A percentile compares a stretch with the other conserved stretches of the same genome.
Evolutionary conservation across 345 rosid genomes (phyloP).

Genomic region (Cardamine occulta): DNA sequence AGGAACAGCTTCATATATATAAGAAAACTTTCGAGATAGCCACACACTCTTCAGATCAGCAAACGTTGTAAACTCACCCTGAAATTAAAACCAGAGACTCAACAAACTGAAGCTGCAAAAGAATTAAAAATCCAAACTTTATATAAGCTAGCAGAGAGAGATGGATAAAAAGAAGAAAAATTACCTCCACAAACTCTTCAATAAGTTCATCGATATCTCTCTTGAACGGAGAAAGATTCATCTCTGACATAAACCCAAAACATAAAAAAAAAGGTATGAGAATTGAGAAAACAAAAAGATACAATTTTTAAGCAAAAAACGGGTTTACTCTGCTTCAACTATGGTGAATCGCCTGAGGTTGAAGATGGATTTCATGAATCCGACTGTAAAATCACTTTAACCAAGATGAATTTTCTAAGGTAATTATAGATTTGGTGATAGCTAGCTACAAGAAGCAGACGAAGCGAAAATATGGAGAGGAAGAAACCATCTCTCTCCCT

Average conservation of each 20-base stretch:
- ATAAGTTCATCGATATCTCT: constrained; percentile 68
- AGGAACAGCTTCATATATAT: constrained; percentile 62
- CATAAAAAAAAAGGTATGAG: neutral
- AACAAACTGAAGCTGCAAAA: neutral
- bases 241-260: constrained; percentile 7
- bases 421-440: too few relatives aligned
- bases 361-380: too few relatives aligned
- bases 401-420: too few relatives aligned
- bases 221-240: constrained; percentile 60
- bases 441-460: too few relatives aligned
- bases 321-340: too few relatives aligned
- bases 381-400: too few relatives aligned
- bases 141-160: constrained; percentile 11
- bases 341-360: too few relatives aligned
- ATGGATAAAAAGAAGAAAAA: neutral
- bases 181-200: constrained; percentile 56
- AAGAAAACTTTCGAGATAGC: constrained; percentile 62
- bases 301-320: too few relatives aligned
- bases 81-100: constrained; percentile 15
- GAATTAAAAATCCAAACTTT: neutral
- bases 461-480: too few relatives aligned
- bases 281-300: constrained; percentile 2
- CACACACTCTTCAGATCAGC: constrained; percentile 70
- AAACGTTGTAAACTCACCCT: constrained; percentile 53
- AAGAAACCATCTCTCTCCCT: too few relatives aligned